phyloP scores from a whole-genome alignment of 2,329 filamentous ascomycete species.

The Trichophyton benhamiae region DNA sequence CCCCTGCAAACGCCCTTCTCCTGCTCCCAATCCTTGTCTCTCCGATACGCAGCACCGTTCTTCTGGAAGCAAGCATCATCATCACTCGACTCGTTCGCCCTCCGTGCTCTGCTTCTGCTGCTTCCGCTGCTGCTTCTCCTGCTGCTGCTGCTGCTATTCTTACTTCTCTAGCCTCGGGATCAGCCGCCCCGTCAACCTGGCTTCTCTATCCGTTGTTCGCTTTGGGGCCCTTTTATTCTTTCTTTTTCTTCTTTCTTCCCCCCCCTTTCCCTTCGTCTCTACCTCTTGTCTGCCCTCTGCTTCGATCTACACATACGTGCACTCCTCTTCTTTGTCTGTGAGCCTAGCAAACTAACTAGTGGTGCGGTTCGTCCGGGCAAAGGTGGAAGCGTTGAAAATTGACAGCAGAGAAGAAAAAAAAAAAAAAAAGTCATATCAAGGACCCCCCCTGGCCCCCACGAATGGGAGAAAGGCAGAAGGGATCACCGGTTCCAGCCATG shows the following conservation, averaged over 20 bases:
- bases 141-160: neutral
- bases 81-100: neutral
- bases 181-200: slow-evolving; percentile 1
- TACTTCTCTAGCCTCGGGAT: slow-evolving; percentile 1
- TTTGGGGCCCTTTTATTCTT: neutral
- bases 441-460: neutral
- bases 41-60: neutral
- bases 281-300: neutral
- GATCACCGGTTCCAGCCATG: slow-evolving; percentile 1
- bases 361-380: neutral
- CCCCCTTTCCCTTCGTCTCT: too few relatives aligned
- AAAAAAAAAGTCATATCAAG: neutral
- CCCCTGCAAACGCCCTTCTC: neutral
- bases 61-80: neutral
- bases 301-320: neutral
- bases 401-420: neutral
- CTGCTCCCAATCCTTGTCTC: neutral
- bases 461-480: neutral
- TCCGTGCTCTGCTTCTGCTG: neutral
- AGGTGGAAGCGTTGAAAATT: neutral
- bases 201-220: neutral
- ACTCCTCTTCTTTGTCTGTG: neutral
- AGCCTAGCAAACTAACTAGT: neutral
- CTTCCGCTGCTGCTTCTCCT: neutral
- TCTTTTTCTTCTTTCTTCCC: neutral